Base-by-base conservation (phyloP, 306 rosid species). In the Malus asiatica region DNA sequence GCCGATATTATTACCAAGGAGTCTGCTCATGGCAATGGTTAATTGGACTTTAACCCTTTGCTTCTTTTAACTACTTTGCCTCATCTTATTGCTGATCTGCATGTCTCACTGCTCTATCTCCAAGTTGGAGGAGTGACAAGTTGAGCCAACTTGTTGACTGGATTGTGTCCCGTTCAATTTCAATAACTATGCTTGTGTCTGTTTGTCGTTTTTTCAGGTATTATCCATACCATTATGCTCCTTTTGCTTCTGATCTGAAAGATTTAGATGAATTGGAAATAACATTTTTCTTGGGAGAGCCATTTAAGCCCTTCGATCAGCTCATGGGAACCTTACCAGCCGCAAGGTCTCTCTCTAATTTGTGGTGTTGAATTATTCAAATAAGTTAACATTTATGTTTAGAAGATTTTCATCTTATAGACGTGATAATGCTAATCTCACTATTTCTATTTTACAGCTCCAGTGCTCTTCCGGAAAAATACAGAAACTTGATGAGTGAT, bases 1-100 rank as follows among this genome's bases (percentile, higher is more conserved):
- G 97, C 79, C 97, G 93, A 55, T 95, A 95, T 80, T 95, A 95
- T 84, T 92, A 89, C 84, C 96, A 93, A 83, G 99, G 99, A 62
- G 97, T 95, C 70, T 90, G 97, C 89, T 95, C 99, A 38, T 95
- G 99, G 99, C 92, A 76, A 77, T 95, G 99, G 99, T 95, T 77
- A 79, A 90, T 83, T 70, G 61, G 60, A 40, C 44, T 51, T 55
- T 73, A 42, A 27, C 19, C 33, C 76, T 53, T 61, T 40, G 71
- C 46, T 66, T 74, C 70, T 68, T 53, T 75, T 65, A 29, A 8
- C 79, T 65, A 4, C 29, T 64, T 66, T 72, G 18, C 55, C 64
- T 72, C 33, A 51, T 70, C 68, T n/a, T 44, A 7, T 6, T 27
- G 8, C 33, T 44, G n/a, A 42, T 65, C 16, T 65, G 18, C 16